These are phyloP conservation scores for Alternaria arbusti DNA, from an alignment of 2,329 filamentous ascomycete genomes.

Conservation along the genomic window DNA sequence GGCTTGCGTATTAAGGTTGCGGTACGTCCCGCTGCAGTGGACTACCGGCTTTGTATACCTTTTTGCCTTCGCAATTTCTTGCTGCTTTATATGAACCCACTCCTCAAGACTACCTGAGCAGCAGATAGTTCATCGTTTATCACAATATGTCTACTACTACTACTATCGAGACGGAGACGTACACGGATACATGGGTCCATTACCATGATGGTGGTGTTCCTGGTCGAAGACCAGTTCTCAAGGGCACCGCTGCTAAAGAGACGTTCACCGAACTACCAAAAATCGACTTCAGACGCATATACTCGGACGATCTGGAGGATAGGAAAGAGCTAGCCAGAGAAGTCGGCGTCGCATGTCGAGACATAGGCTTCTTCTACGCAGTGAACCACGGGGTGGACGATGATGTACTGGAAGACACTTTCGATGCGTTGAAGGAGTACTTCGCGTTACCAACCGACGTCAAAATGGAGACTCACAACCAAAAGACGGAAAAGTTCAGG, in stretches of 20 bases:
- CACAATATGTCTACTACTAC: constrained; percentile 21
- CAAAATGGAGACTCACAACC: constrained; percentile 47
- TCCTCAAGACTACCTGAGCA: background rate
- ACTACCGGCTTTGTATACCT: background rate
- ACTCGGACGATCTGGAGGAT: constrained; percentile 32
- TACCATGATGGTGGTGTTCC: constrained; percentile 42
- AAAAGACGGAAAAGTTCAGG: constrained; percentile 44
- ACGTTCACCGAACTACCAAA: constrained; percentile 37
- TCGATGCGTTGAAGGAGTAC: constrained; percentile 37
- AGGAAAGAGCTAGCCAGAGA: constrained; percentile 35
- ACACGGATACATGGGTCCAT: constrained; percentile 29
- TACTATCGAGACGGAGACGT: constrained; percentile 13
- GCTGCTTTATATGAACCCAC: background rate
- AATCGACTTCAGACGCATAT: constrained; percentile 40
- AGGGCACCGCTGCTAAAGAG: constrained; percentile 28
- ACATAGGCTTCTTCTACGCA: constrained; percentile 45
- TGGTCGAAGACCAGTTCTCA: constrained; percentile 34
- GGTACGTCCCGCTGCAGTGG: constrained; percentile 4
- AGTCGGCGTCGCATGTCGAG: constrained; percentile 41
- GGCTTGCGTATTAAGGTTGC: constrained; percentile 4
- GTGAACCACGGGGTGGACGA: constrained; percentile 42
- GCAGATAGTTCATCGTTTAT: background rate
- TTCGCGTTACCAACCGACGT: constrained; percentile 39
- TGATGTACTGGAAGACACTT: constrained; percentile 34
- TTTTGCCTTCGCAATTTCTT: background rate